Evolutionary conservation across 2,329 filamentous ascomycete species (phyloP), one percentile per base, ranked within the genome.

Genomic region (Microdochium paspali): DNA sequence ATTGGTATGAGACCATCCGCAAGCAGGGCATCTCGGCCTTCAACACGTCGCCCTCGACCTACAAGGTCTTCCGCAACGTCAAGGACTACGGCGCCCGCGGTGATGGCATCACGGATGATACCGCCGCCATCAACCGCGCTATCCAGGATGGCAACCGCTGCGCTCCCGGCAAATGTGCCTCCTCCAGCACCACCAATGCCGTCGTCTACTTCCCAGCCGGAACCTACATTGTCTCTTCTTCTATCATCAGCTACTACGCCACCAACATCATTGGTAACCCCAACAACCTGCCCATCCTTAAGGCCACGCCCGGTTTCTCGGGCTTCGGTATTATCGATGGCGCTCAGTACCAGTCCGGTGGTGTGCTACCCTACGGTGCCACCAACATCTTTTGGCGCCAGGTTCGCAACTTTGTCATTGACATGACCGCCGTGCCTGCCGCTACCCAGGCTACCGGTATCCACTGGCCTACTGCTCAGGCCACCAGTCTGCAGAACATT

Each of bases 181-280:
- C 57, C 3, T 55, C 57, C 1, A 58, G 56, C 13, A 61, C 58
- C 15, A 60, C 57, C 3, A 55, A 54, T 32, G 59, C 58, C 6
- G 46, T 59, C 20, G 57, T 67, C 39, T 67, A 66, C 55, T 66
- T 66, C 54, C 64, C 64, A 1, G 53, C 56, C 9, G 61, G 84
- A 54, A 90, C 83, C 2, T 93, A 91, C 58, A 57, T 83, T 4
- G 80, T 91, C 51, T 84, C 78, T 45, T 74, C 71, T 52, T 84
- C 87, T 5, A 80, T 93, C 50, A 66, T 86, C 39, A 80, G 85
- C 60, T 82, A 83, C 65, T 93, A 90, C 68, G 88, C 89, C 61
- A 90, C 87, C 1, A 84, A 88, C 62, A 73, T 93, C 12, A 58
- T 67, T 4, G 67, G 69, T 20, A 67, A 69, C 50, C 67, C 67